Percentiles rank a stretch among this genome's conserved stretches.
Conservation (phyloP, 2,329 filamentous ascomycete genomes). For the Pyricularia grisea region DNA sequence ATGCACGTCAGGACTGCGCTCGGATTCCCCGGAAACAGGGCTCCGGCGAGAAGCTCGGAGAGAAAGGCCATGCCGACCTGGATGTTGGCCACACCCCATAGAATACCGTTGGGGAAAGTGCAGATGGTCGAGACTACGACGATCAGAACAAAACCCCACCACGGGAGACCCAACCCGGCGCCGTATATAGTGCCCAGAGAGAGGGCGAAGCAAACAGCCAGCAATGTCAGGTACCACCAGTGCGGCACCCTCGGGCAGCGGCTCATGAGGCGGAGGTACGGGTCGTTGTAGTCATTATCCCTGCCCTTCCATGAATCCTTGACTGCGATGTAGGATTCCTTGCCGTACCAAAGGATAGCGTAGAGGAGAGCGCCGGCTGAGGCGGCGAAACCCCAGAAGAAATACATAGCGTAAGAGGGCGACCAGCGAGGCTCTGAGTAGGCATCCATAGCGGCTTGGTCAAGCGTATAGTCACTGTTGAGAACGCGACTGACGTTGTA, state of each 20-base stretch:
- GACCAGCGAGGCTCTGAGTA: constrained; percentile 19
- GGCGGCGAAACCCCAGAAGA: constrained; percentile 23
- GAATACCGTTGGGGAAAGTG: constrained; percentile 20
- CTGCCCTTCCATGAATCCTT: constrained; percentile 4
- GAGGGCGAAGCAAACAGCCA: constrained; percentile 15
- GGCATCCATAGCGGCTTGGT: constrained; percentile 16
- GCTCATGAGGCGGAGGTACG: constrained; percentile 20
- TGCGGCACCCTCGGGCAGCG: constrained; percentile 16
- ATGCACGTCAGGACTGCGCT: constrained; percentile 19
- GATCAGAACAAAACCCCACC: constrained; percentile 21
- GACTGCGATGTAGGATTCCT: constrained; percentile 6
- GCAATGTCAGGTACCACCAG: constrained; percentile 20
- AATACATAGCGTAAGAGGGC: constrained; percentile 19
- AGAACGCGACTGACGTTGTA: constrained; percentile 19
- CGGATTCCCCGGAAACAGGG: constrained; percentile 18
- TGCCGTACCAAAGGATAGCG: constrained; percentile 15
- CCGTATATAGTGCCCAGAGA: constrained; percentile 18
- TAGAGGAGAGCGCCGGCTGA: constrained; percentile 21
- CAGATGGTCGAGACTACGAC: constrained; percentile 14
- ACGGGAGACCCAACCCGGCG: constrained; percentile 17
- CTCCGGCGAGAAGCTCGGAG: constrained; percentile 19
- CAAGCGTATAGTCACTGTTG: constrained; percentile 16
- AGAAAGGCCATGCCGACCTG: constrained; percentile 20
- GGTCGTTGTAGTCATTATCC: constrained; percentile 18
- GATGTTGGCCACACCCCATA: constrained; percentile 19